These are phyloP conservation scores for Boletus edulis DNA, from an alignment of 768 basidiomycete species.

Conservation along the genomic window DNA sequence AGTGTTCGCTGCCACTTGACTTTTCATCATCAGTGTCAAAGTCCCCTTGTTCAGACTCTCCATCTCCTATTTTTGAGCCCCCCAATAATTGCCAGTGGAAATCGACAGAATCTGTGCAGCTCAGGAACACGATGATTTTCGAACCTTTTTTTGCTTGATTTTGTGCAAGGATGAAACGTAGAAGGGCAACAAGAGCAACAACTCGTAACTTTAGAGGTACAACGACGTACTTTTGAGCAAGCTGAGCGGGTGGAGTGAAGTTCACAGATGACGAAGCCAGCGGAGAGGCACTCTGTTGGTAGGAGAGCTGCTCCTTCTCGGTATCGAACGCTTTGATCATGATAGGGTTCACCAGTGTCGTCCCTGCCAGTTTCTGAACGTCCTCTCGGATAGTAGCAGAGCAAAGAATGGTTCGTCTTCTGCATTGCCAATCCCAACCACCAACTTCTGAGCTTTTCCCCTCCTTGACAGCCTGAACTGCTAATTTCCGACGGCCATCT, in stretches of 20 bases:
- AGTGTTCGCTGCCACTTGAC: conserved; percentile 23
- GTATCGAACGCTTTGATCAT: conserved; percentile 75
- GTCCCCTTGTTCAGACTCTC: conserved; percentile 23
- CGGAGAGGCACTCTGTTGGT: conserved; percentile 13
- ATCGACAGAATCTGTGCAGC: conserved; percentile 97
- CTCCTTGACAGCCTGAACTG: conserved; percentile 60
- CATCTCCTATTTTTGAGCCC: conserved; percentile 61
- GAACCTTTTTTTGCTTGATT: conserved; percentile 48
- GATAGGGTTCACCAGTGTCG: conserved; percentile 71
- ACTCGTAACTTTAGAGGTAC: conserved; percentile 93
- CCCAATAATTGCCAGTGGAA: conserved; percentile 90
- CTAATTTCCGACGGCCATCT: conserved; percentile 78
- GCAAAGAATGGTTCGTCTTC: conserved; percentile 86
- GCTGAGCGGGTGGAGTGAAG: conserved; percentile 93
- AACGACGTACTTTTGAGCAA: conserved; percentile 86
- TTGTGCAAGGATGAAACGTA: conserved; percentile 76
- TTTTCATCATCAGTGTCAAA: conserved; percentile 26
- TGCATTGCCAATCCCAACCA: conserved; percentile 81
- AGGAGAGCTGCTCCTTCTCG: conserved; percentile 29
- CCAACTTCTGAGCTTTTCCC: conserved; percentile 71
- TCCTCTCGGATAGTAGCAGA: conserved; percentile 96
- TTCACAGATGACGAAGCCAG: conserved; percentile 41
- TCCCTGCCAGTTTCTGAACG: conserved; percentile 90
- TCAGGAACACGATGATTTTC: conserved; percentile 93
- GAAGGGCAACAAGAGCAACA: conserved; percentile 82